Percentiles rank a stretch among this genome's conserved stretches.
Conservation (phyloP, 768 basidiomycete species). For the Tulasnella sp. region DNA sequence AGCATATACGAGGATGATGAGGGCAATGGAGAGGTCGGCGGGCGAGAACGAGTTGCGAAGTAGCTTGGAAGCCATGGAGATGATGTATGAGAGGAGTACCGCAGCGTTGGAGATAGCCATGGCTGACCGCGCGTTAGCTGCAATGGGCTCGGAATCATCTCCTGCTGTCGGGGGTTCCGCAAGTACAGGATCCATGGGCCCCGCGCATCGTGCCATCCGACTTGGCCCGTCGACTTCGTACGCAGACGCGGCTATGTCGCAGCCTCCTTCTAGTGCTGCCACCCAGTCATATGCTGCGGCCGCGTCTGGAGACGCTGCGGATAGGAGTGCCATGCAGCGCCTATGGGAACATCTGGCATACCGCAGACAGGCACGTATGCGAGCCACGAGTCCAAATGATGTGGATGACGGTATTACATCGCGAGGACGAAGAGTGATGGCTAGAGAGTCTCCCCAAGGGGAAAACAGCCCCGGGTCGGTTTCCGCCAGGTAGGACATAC, state of each 20-base stretch:
- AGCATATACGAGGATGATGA: no score
- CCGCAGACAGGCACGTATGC: not conserved
- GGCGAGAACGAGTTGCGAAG: no score
- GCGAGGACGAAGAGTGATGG: conserved; percentile 1
- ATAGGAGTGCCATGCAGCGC: not conserved
- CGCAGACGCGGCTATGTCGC: not conserved
- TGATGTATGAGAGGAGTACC: no score
- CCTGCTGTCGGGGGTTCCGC: no score
- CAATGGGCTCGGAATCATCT: no score
- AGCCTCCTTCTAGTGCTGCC: not conserved
- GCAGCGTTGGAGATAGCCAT: no score
- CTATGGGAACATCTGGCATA: not conserved
- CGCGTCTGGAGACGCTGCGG: not conserved
- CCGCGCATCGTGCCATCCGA: not conserved
- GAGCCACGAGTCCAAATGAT: not conserved
- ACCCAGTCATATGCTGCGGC: not conserved
- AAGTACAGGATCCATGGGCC: no score
- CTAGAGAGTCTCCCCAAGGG: not conserved
- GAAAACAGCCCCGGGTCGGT: not conserved
- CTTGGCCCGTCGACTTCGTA: not conserved
- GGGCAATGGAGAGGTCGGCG: no score
- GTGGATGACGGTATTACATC: not conserved
- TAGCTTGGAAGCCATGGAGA: no score
- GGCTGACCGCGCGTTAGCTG: no score
- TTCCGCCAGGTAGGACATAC: not conserved